Evolutionary conservation across 148 eudicot genomes (phyloP).

Genomic region (Rhododendron kiyosumense): DNA sequence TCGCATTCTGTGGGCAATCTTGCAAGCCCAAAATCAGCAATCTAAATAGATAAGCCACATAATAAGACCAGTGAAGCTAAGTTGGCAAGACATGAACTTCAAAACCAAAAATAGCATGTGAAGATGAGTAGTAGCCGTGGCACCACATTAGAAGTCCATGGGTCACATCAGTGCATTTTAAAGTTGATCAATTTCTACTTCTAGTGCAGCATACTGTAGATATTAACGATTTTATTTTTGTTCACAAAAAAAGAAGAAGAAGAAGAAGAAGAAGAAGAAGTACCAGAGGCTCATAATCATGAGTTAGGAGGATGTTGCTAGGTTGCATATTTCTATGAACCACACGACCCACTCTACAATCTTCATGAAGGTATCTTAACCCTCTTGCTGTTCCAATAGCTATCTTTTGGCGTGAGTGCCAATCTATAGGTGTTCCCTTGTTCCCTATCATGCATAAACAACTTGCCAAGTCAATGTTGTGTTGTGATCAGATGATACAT

Average conservation of each 20-base stretch:
- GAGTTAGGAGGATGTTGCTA: constrained; percentile 79
- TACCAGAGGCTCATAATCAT: constrained; percentile 92
- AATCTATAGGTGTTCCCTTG: constrained; percentile 42
- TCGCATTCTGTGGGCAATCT: constrained; percentile 72
- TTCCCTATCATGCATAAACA: constrained; percentile 37
- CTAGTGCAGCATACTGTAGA: not conserved
- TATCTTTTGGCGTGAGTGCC: constrained; percentile 60
- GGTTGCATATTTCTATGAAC: constrained; percentile 82
- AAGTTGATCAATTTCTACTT: not conserved
- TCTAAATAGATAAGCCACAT: constrained; percentile 32
- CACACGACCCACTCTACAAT: constrained; percentile 90
- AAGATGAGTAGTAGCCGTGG: not conserved
- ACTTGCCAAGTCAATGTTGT: not conserved
- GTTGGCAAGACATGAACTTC: not conserved
- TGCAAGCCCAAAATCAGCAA: constrained; percentile 84
- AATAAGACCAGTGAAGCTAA: not conserved
- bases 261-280: not conserved
- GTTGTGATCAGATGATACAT: not conserved
- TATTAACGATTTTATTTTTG: not conserved
- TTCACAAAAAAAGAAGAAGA: not conserved
- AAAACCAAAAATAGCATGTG: not conserved
- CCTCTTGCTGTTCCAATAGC: constrained; percentile 91
- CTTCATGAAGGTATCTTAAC: constrained; percentile 88
- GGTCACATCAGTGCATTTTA: not conserved
- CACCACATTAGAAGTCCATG: not conserved